Base-by-base conservation (phyloP, 2,329 filamentous ascomycete species). In the Neobulgaria alba region DNA sequence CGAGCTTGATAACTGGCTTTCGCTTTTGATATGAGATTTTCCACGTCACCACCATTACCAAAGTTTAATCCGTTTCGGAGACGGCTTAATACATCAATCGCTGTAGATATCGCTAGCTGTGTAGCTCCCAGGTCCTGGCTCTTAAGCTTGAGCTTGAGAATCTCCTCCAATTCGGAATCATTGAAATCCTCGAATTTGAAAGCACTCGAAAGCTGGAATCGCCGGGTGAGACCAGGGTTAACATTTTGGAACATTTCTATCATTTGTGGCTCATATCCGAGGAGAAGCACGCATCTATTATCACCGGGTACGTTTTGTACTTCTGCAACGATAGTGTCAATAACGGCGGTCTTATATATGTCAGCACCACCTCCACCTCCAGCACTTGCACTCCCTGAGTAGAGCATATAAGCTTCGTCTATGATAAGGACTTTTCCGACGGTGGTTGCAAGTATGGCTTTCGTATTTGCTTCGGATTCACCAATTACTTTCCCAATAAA, bases 321-420 rank as follows among this genome's bases (percentile, higher is more conserved):
- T 52, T 85, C 77, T 0, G 80, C 46, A 10, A 88, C 83, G 10
- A 88, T 76, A 0, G 82, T 87, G 51, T 88, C 82, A 1, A 87
- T 67, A 1, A 85, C 78, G 1, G 75, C 79, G 0, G 66, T 70
- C 54, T 74, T 79, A 62, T 63, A 87, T 0, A 48, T 43, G 49
- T 78, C 76, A 68, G 33, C 20, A 18, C 33, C 74, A 62, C 50
- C 76, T 75, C 0, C 58, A 46, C 43, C 41, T 10, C 29, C 38
- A 5, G 45, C 42, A 4, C 30, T 33, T 7, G 48, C 32, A 3
- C 45, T 50, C 2, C 58, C 57, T 26, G 36, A 39, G 37, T 59
- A 64, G 0, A 77, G 60, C 51, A 68, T 68, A 46, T 79, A 77
- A 2, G 73, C 73, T 53, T 79, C 74, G 46, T 79, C 75, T 7